Conservation (phyloP, 164 flowering plant genomes). For the Vitis rupestris region DNA sequence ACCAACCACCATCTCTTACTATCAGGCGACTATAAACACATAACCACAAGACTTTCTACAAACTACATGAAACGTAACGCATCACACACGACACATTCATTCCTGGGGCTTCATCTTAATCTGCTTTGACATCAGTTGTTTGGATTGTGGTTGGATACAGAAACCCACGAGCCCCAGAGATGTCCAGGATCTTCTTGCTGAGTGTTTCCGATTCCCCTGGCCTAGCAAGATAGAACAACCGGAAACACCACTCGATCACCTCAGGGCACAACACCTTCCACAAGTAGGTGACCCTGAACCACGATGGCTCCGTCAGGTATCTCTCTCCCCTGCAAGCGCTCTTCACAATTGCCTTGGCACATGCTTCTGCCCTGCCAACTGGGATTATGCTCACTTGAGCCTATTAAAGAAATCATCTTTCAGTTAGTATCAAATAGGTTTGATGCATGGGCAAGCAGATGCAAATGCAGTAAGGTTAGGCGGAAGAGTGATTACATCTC, state of each 20-base stretch:
- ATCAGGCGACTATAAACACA: too few relatives aligned
- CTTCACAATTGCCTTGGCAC: slow-evolving; percentile 47
- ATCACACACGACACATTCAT: too few relatives aligned
- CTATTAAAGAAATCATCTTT: slow-evolving; percentile 17
- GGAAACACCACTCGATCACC: slow-evolving; percentile 27
- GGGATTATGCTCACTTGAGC: slow-evolving; percentile 35
- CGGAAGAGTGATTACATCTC: slow-evolving; percentile 42
- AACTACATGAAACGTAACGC: too few relatives aligned
- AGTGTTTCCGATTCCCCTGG: slow-evolving; percentile 22
- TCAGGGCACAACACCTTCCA: slow-evolving; percentile 40
- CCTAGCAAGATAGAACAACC: slow-evolving; percentile 16
- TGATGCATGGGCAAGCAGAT: neutral
- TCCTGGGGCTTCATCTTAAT: neutral
- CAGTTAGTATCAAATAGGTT: too few relatives aligned
- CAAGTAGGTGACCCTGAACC: slow-evolving; percentile 21
- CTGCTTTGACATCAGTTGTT: slow-evolving; percentile 16
- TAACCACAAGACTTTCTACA: too few relatives aligned
- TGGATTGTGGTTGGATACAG: slow-evolving; percentile 24
- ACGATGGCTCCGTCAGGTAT: slow-evolving; percentile 38
- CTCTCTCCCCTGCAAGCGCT: slow-evolving; percentile 42
- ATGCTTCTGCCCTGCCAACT: slow-evolving; percentile 17
- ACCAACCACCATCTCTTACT: too few relatives aligned
- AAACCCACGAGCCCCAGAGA: slow-evolving; percentile 22
- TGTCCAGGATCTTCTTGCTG: slow-evolving; percentile 39
- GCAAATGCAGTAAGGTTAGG: neutral